Base-by-base conservation (phyloP, 2,329 filamentous ascomycete genomes). In the Xylaria sp. region DNA sequence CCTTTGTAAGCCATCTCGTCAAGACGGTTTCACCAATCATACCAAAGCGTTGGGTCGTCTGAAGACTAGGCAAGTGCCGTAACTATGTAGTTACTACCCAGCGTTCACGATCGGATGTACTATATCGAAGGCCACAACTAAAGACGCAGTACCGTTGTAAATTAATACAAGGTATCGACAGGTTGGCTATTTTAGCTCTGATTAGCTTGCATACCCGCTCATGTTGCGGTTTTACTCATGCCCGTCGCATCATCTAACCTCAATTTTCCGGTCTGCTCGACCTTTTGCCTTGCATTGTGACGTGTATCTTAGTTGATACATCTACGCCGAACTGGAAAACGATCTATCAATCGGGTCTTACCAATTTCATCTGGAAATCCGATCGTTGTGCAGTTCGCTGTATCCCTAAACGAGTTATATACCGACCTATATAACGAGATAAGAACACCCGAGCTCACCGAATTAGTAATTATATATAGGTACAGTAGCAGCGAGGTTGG, bases 161-260 rank as follows among this genome's bases (percentile, higher is more conserved):
- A 56, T 41, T 36, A 12, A 39, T 25, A 56, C 50, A 55, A 25
- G 41, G 63, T 57, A 57, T 41, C 30, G 56, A 41, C n/a, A 45
- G 12, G 53, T 57, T 58, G 56, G 36, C 57, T 43, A 62, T 57
- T 58, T 57, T 36, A 41, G 57, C 36, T 57, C 39, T 56, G 55
- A 55, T 57, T 57, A 41, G 57, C 56, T 68, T 65, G 58, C 62
- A 64, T 60, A 65, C 58, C 61, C 55, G 45, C 55, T 45, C 56
- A 36, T 52, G 43, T 13, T 46, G 41, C 55, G 55, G 46, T 60
- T 64, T 56, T 56, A 43, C 34, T 57, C 53, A 57, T 41, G 32
- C 23, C 20, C 34, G 50, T 65, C 61, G 61, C 57, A 61, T 52
- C 60, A 50, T 46, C 61, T 61, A 65, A 45, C 48, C 12, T 41